phyloP scores from a whole-genome alignment of 2,329 filamentous ascomycete genomes.

The Pochonia chlamydosporia region DNA sequence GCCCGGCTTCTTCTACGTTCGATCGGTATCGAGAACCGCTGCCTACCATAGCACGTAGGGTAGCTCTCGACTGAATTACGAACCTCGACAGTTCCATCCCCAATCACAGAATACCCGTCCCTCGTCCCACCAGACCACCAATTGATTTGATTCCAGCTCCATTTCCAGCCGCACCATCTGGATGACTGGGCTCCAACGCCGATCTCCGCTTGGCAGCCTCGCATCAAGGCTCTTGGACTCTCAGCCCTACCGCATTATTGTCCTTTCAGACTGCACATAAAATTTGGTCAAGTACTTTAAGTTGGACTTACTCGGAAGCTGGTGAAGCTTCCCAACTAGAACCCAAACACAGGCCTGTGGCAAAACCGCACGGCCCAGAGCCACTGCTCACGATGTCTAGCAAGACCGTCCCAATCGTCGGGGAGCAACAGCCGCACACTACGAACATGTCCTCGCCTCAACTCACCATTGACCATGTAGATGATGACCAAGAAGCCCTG shows the following conservation, averaged over 20 bases:
- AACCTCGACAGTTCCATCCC: too few relatives aligned
- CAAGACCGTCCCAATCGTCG: not conserved
- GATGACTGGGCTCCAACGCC: not conserved
- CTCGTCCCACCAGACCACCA: too few relatives aligned
- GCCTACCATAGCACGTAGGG: too few relatives aligned
- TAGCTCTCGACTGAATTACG: too few relatives aligned
- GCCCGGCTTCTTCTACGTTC: too few relatives aligned
- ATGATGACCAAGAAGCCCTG: slow-evolving; percentile 7
- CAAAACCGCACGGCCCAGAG: not conserved
- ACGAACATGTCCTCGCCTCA: slow-evolving; percentile 18
- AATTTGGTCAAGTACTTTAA: not conserved
- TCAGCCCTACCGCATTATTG: not conserved
- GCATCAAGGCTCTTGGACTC: not conserved
- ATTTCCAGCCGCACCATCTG: not conserved
- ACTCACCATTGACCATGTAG: slow-evolving; percentile 23
- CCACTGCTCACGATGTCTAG: slow-evolving; percentile 1
- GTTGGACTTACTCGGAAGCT: not conserved
- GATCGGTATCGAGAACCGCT: too few relatives aligned
- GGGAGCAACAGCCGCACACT: not conserved
- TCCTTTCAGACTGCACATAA: not conserved
- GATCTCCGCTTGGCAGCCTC: slow-evolving; percentile 4
- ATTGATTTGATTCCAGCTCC: too few relatives aligned
- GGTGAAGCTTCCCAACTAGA: not conserved
- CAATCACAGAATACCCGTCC: too few relatives aligned
- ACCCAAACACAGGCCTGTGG: not conserved